Percentiles rank a stretch among this genome's conserved stretches.
phyloP scores from a whole-genome alignment of 805 yeast genomes.

The Hanseniaspora valbyensis region DNA sequence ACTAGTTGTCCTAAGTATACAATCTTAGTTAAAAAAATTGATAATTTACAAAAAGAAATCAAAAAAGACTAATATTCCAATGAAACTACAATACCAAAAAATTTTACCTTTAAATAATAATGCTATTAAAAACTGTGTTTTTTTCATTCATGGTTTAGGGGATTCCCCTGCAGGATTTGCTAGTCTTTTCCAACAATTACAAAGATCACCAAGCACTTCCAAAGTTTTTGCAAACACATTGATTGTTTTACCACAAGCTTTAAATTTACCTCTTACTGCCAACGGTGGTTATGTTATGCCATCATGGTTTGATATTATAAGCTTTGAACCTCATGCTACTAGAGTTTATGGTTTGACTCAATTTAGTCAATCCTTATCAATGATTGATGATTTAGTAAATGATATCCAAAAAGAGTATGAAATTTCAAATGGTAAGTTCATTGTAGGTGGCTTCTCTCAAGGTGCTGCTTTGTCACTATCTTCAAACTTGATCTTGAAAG shows the following conservation, averaged over 20 bases:
- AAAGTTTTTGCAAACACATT: conserved; percentile 43
- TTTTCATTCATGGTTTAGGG: conserved; percentile 83
- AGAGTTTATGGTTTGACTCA: conserved; percentile 31
- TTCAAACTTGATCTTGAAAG: conserved; percentile 40
- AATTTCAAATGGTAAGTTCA: conserved; percentile 51
- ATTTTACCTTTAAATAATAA: conserved; percentile 1
- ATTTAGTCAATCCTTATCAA: conserved; percentile 38
- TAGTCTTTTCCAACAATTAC: conserved; percentile 59
- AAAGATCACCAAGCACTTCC: conserved; percentile 22
- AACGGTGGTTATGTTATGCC: conserved; percentile 62
- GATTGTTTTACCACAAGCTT: conserved; percentile 89
- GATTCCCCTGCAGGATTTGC: conserved; percentile 87
- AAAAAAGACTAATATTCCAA: background rate
- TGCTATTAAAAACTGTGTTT: conserved; percentile 29
- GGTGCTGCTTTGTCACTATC: conserved; percentile 78
- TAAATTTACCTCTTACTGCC: conserved; percentile 53
- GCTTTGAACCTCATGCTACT: conserved; percentile 34
- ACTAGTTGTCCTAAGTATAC: conserved; percentile 14
- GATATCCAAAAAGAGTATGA: conserved; percentile 42
- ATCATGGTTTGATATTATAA: conserved; percentile 74
- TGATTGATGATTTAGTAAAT: conserved; percentile 37
- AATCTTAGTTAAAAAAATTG: conserved; percentile 2
- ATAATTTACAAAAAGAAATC: conserved; percentile 6
- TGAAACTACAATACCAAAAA: conserved; percentile 9
- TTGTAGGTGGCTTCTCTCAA: conserved; percentile 94